Evolutionary conservation across 1,284 basidiomycete species (phyloP), one percentile per base, ranked within the genome.

Genomic region (Ustilago sp.): DNA sequence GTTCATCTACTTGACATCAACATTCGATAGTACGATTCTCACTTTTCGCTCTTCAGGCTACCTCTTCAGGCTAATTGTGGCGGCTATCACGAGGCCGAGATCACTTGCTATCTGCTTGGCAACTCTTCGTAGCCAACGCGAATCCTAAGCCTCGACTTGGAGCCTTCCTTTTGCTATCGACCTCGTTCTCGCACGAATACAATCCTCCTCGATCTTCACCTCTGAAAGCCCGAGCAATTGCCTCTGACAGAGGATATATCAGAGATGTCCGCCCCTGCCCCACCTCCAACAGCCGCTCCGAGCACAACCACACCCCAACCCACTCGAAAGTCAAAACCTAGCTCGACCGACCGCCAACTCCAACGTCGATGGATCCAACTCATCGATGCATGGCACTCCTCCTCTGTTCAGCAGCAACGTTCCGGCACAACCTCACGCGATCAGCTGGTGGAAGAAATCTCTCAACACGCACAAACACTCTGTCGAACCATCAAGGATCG

Each of bases 361-460:
- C 63, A 71, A 41, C 60, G 55, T 8, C 32, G 59, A 41, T 77
- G 74, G 74, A 28, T 77, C 4, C 36, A 63, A 45, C 74, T 77
- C 38, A 64, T 77, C n/a, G 74, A 77, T 7, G 19, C 59, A 2
- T 77, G 74, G 74, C 62, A 54, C 4, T 23, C 39, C 3, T 47
- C 59, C 57, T 19, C 38, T 17, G 0, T 47, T n/a, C 12, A 52
- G n/a, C n/a, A 15, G 4, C 34, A 38, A 28, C 2, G 32, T 0
- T 51, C 43, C 28, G 56, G 31, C 11, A 47, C 56, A 35, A 13
- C 13, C 1, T n/a, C 52, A 7, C 65, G 66, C 52, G 63, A 63
- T 50, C 12, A 63, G 41, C 59, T 77, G 17, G 63, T 70, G 13
- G 66, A 69, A 41, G 39, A 77, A 35, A 73, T 77, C 63, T 59